Base-by-base conservation (phyloP, 2,329 filamentous ascomycete species). In the Fusarium bulbicola region DNA sequence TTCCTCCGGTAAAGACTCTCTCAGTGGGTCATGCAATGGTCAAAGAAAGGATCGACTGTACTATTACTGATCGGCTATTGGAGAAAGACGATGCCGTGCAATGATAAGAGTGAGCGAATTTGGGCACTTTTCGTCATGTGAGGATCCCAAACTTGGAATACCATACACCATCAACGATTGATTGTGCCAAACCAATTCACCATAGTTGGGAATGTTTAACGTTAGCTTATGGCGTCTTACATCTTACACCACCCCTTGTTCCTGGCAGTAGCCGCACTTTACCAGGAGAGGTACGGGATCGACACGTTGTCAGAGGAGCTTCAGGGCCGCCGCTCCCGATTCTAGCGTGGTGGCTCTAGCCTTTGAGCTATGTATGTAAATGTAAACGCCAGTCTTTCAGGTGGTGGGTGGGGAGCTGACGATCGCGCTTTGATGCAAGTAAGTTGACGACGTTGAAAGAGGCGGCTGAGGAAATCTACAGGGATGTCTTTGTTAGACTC, bases 371-470 rank as follows among this genome's bases (percentile, higher is more conserved):
- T 40, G 32, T 42, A 58, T 40, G 32, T 34, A 34, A 15, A 15
- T 34, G 32, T 34, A 58, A 73, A 63, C 70, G 57, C 70, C 66
- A 67, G 20, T 10, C 32, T 66, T 52, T 32, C 43, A 34, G 13
- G 24, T 20, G 24, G 37, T 50, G 36, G 21, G 34, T 36, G 36
- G 21, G 53, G 52, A 43, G 40, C 26, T 56, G 47, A 30, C 6
- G 14, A 32, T 3, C 32, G 36, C n/a, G 30, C 21, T 37, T 53
- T 28, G 13, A 37, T 40, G 13, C 36, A 47, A 46, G 45, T 28
- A 21, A 18, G 37, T 42, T 56, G 15, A 32, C 15, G 32, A 37
- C 37, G 42, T 63, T 45, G 36, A 21, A 39, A 49, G 53, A 58
- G 36, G 53, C 30, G 28, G 16, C 14, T 11, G 21, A 12, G 13